Evolutionary conservation across 2,329 filamentous ascomycete genomes (phyloP), one percentile per base, ranked within the genome.

Genomic region (Neofusicoccum sp.): DNA sequence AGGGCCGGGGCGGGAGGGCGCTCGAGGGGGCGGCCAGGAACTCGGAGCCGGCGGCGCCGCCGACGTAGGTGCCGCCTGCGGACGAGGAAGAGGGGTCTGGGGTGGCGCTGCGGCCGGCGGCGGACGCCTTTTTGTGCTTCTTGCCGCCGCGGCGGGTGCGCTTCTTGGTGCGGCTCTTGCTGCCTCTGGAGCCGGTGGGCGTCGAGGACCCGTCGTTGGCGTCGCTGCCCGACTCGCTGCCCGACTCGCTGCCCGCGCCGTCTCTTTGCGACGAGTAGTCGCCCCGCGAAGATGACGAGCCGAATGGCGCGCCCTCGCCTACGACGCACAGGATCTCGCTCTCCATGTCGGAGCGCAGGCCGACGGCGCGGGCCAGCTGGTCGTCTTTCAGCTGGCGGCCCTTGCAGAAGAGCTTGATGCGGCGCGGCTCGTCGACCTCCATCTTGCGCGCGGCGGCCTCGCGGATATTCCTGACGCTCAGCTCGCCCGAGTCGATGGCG

Each of bases 321-420:
- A 87, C 72, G 1, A 83, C 80, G 63, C 85, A 82, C 63, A 88
- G 69, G 41, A 89, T 76, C 72, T 89, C 86, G 68, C 82, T 84
- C 61, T 73, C 72, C 62, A 83, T 80, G 70, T 86, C 86, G 60
- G 78, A 75, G 31, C 75, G 70, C 49, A 89, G 79, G 14, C 84
- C 84, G 65, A 86, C 87, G 41, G 83, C 80, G 62, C 82, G 79
- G 60, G 85, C 81, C 59, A 79, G 77, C 34, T 81, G 76, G 43
- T 84, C 82, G 65, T 90, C 84, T 73, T 88, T 89, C 56, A 93
- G 75, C 65, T 87, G 85, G 64, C 82, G 82, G 60, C 89, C 89
- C 73, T 91, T 91, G 79, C 89, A 91, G 61, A 89, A 80, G 69
- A 93, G 80, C 72, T 87, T 89, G 70, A 91, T 78, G 48, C 81